phyloP scores from a whole-genome alignment of 2,329 filamentous ascomycete genomes.

The Hypoxylon sp. region DNA sequence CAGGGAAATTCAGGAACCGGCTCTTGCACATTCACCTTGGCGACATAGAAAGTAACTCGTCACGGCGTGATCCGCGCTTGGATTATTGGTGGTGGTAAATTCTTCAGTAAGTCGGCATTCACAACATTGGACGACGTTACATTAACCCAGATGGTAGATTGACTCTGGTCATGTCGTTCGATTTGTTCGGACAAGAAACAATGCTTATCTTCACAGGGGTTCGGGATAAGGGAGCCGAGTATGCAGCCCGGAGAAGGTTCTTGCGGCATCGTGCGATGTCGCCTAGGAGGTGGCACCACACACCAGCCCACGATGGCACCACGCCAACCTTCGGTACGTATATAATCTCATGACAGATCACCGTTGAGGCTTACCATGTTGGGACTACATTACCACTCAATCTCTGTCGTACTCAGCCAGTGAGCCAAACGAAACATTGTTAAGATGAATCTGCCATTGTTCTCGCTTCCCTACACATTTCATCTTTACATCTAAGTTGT shows the following conservation, averaged over 20 bases:
- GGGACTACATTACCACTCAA: slow-evolving; percentile 16
- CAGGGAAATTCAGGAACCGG: slow-evolving; percentile 20
- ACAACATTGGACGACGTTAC: slow-evolving; percentile 27
- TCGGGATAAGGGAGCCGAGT: slow-evolving; percentile 23
- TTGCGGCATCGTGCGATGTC: slow-evolving; percentile 28
- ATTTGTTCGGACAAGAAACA: slow-evolving; percentile 21
- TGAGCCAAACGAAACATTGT: slow-evolving; percentile 24
- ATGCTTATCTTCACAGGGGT: slow-evolving; percentile 22
- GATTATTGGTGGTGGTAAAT: slow-evolving; percentile 15
- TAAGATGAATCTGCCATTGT: slow-evolving; percentile 12
- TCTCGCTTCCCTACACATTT: not conserved
- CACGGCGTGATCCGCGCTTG: slow-evolving; percentile 10
- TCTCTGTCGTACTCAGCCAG: slow-evolving; percentile 15
- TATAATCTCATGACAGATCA: slow-evolving; percentile 27
- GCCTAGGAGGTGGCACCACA: slow-evolving; percentile 27
- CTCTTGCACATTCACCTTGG: slow-evolving; percentile 6
- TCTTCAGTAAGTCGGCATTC: slow-evolving; percentile 13
- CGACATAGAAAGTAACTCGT: slow-evolving; percentile 12
- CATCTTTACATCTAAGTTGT: not conserved
- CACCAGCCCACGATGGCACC: slow-evolving; percentile 27
- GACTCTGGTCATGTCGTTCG: slow-evolving; percentile 29
- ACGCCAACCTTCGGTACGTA: slow-evolving; percentile 15
- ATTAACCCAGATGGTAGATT: slow-evolving; percentile 32
- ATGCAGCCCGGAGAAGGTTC: slow-evolving; percentile 14
- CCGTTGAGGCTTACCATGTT: slow-evolving; percentile 31